Conservation (phyloP, 495 filamentous ascomycete genomes). For the Lindgomyces ingoldianus region DNA sequence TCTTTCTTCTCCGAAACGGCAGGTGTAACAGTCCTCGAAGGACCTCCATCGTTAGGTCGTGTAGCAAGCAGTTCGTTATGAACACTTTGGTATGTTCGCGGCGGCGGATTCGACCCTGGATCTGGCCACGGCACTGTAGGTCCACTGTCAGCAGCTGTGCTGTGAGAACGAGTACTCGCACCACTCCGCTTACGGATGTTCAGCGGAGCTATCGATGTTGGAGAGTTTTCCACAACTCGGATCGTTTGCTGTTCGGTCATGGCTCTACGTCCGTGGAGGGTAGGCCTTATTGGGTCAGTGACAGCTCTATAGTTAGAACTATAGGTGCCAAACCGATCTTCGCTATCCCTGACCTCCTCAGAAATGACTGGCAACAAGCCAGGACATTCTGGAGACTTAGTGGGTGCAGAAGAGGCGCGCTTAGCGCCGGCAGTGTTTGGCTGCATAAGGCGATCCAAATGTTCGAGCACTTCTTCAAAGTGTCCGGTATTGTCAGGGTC, state of each 20-base stretch:
- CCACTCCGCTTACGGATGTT: conserved; percentile 48
- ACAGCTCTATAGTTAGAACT: conserved; percentile 41
- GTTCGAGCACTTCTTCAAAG: conserved; percentile 60
- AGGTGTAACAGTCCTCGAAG: not conserved
- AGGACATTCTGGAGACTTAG: conserved; percentile 34
- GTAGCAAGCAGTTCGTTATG: conserved; percentile 12
- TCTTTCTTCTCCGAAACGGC: conserved; percentile 28
- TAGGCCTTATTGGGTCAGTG: conserved; percentile 43
- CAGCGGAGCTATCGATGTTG: conserved; percentile 43
- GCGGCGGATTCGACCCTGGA: not conserved
- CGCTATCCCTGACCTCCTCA: conserved; percentile 42
- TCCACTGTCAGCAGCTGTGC: conserved; percentile 20
- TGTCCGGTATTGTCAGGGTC: conserved; percentile 43
- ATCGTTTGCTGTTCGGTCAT: conserved; percentile 42
- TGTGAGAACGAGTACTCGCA: conserved; percentile 27
- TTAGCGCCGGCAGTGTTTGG: conserved; percentile 32
- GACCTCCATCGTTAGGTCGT: not conserved
- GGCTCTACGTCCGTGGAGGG: conserved; percentile 22
- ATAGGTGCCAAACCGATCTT: conserved; percentile 31
- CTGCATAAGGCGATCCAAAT: conserved; percentile 61
- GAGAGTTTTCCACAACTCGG: conserved; percentile 42
- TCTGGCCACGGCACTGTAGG: conserved; percentile 11
- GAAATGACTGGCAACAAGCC: conserved; percentile 43
- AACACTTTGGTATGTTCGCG: conserved; percentile 18
- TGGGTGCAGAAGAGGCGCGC: conserved; percentile 58